Conservation (phyloP, 768 basidiomycete genomes). For the Lentinus tigrinus region DNA sequence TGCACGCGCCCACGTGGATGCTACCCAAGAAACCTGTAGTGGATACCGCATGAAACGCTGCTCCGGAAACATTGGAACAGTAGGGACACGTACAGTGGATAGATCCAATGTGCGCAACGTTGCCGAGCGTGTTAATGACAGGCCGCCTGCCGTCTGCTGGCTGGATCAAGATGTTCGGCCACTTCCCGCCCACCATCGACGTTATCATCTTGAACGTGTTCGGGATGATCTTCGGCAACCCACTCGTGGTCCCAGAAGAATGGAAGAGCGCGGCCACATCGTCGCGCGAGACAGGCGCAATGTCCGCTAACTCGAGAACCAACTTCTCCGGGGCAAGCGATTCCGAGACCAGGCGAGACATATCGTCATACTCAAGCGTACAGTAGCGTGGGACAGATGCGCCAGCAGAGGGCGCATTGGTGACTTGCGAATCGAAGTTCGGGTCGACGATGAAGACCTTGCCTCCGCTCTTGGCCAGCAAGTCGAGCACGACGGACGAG, state of each 20-base stretch:
- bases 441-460: neutral
- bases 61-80: neutral
- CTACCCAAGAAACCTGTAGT: neutral
- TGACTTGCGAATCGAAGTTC: neutral
- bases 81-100: neutral
- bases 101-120: neutral
- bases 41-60: too few relatives aligned
- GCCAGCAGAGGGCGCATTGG: neutral
- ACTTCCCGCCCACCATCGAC: neutral
- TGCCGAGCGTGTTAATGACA: neutral
- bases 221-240: neutral
- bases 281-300: neutral
- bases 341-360: neutral
- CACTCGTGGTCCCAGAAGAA: neutral
- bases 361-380: neutral
- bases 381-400: neutral
- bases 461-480: neutral
- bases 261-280: neutral
- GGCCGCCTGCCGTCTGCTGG: neutral
- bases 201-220: constrained; percentile 1
- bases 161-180: neutral
- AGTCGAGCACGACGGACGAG: neutral
- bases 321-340: neutral
- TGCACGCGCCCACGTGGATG: neutral
- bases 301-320: neutral